These are phyloP conservation scores for Calamus simplicifolius DNA, from an alignment of 176 grass and related monocot species.

Conservation along the genomic window DNA sequence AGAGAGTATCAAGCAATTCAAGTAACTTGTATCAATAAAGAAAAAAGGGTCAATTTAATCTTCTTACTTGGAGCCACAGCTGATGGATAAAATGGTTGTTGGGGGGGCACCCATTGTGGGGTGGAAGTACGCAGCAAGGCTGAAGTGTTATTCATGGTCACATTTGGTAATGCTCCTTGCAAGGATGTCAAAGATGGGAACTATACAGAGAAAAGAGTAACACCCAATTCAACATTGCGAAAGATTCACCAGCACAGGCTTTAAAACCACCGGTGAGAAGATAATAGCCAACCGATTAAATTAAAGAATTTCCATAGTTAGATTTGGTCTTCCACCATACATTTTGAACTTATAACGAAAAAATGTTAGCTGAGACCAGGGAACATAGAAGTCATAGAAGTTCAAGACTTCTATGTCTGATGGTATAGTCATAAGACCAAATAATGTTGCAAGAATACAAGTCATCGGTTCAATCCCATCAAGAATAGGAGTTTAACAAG, in stretches of 20 bases:
- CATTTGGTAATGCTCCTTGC: constrained; percentile 51
- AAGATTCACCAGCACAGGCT: background rate
- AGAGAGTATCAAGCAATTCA: constrained; percentile 5
- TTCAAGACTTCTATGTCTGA: too few relatives aligned
- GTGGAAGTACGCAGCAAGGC: constrained; percentile 11
- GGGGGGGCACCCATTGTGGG: constrained; percentile 20
- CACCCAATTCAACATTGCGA: background rate
- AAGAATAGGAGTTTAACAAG: too few relatives aligned
- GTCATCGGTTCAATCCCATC: too few relatives aligned
- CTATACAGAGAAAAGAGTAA: constrained; percentile 17
- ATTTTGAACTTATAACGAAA: too few relatives aligned
- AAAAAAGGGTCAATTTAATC: constrained; percentile 5
- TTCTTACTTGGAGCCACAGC: constrained; percentile 25
- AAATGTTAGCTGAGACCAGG: too few relatives aligned
- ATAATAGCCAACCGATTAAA: background rate
- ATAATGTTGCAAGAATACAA: too few relatives aligned
- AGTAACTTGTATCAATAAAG: background rate
- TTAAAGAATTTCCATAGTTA: too few relatives aligned
- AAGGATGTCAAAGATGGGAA: constrained; percentile 48
- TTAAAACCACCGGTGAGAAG: background rate
- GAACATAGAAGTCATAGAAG: too few relatives aligned
- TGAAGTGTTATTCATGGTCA: constrained; percentile 7
- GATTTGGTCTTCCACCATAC: too few relatives aligned
- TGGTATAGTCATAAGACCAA: too few relatives aligned
- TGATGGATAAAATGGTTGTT: constrained; percentile 15